These are phyloP conservation scores for Rhodotorula glutinis DNA, from an alignment of 1,284 basidiomycete species.

Conservation along the genomic window DNA sequence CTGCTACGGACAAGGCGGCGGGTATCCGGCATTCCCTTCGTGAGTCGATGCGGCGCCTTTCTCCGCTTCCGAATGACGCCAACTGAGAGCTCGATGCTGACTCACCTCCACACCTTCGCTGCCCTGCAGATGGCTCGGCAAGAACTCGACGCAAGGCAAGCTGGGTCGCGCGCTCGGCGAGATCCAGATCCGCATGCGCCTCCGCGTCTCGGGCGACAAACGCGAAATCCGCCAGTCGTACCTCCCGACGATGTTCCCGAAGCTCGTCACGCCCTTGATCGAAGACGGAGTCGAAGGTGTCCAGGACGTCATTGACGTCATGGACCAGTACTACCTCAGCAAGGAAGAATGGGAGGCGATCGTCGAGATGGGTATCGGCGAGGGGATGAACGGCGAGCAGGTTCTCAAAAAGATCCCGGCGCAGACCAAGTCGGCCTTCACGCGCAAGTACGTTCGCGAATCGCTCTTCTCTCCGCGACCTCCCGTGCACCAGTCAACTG, in stretches of 20 bases:
- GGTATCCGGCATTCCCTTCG: slow-evolving; percentile 65
- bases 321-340: slow-evolving; percentile 92
- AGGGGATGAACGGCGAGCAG: slow-evolving; percentile 63
- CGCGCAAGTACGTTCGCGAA: slow-evolving; percentile 63
- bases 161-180: slow-evolving; percentile 77
- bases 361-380: slow-evolving; percentile 84
- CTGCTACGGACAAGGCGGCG: slow-evolving; percentile 65
- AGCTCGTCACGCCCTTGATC: slow-evolving; percentile 74
- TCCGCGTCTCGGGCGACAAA: slow-evolving; percentile 84
- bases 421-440: slow-evolving; percentile 78
- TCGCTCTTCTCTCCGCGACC: background rate
- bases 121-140: slow-evolving; percentile 78
- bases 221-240: slow-evolving; percentile 87
- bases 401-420: slow-evolving; percentile 79
- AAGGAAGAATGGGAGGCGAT: slow-evolving; percentile 96
- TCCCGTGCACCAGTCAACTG: background rate
- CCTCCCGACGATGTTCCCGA: slow-evolving; percentile 75
- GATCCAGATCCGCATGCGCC: slow-evolving; percentile 90
- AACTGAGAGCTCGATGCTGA: background rate
- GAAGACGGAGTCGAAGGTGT: slow-evolving; percentile 62
- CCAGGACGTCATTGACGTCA: slow-evolving; percentile 73
- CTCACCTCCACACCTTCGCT: background rate
- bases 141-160: slow-evolving; percentile 90
- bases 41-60: slow-evolving; percentile 47
- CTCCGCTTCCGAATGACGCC: background rate